A percentile compares a stretch with the other conserved stretches of the same genome.
Evolutionary conservation across 495 filamentous ascomycete species (phyloP).

Genomic region (Barbatosphaeria neglecta): DNA sequence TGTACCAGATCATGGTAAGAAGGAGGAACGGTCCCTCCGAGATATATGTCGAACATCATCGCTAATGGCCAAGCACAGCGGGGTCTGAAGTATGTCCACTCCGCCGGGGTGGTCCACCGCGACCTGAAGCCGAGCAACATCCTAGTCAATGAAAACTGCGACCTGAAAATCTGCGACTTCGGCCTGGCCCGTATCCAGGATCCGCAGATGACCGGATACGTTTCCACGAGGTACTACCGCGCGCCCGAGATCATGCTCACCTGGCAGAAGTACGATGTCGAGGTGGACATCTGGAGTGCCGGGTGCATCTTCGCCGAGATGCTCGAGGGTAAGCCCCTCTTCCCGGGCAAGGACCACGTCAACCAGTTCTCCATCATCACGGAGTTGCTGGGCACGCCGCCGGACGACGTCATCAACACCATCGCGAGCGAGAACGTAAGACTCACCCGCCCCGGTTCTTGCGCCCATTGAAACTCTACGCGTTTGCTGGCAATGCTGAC

Average conservation of each 20-base stretch:
- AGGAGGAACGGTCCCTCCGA: no score
- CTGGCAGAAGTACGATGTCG: slow-evolving; percentile 99
- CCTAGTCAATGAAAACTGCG: slow-evolving; percentile 97
- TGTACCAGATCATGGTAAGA: slow-evolving; percentile 98
- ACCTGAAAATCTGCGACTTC: slow-evolving; percentile 98
- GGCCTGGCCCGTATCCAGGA: slow-evolving; percentile 95
- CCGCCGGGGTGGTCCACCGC: slow-evolving; percentile 92
- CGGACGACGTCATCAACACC: slow-evolving; percentile 95
- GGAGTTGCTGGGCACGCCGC: slow-evolving; percentile 92
- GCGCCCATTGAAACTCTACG: neutral
- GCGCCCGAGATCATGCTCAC: slow-evolving; percentile 99
- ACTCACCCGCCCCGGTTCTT: neutral
- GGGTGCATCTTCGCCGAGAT: slow-evolving; percentile 99
- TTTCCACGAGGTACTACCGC: slow-evolving; percentile 96
- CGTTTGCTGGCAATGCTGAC: slow-evolving; percentile 1
- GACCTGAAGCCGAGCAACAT: slow-evolving; percentile 98
- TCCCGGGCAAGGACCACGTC: slow-evolving; percentile 98
- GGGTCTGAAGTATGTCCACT: slow-evolving; percentile 97
- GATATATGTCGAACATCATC: neutral
- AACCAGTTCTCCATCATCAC: slow-evolving; percentile 99
- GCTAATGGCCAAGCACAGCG: slow-evolving; percentile 49
- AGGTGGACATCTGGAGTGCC: slow-evolving; percentile 98
- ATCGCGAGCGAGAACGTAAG: slow-evolving; percentile 97
- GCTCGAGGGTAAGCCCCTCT: slow-evolving; percentile 95
- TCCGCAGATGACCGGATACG: slow-evolving; percentile 99